Evolutionary conservation across 2,329 filamentous ascomycete species (phyloP).

Genomic region (Fusarium domesticum): DNA sequence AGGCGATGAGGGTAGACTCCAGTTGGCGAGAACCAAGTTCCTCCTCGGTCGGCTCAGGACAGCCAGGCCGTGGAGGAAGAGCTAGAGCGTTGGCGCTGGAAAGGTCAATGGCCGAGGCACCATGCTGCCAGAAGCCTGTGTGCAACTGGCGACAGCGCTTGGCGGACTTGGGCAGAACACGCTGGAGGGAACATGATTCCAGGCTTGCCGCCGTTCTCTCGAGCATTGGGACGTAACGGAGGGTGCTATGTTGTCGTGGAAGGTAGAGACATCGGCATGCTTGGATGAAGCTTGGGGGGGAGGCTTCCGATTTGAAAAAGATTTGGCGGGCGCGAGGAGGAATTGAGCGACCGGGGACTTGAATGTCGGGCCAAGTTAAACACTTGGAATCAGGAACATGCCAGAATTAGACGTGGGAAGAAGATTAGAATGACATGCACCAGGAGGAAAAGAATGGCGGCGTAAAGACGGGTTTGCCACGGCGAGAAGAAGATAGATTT

Average conservation of each 20-base stretch:
- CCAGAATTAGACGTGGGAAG: not conserved
- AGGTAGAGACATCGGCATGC: conserved; percentile 21
- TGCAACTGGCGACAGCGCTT: conserved; percentile 45
- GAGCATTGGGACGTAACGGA: conserved; percentile 44
- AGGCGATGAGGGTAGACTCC: conserved; percentile 39
- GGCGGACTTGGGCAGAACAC: conserved; percentile 44
- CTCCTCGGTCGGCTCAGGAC: conserved; percentile 19
- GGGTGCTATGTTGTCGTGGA: conserved; percentile 15
- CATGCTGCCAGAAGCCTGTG: conserved; percentile 54
- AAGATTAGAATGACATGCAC: not conserved
- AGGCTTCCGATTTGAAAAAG: too few relatives aligned
- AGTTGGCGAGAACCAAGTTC: conserved; percentile 24
- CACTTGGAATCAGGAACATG: not conserved
- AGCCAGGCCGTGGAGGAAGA: conserved; percentile 29
- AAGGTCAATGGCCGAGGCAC: conserved; percentile 49
- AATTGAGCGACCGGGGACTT: not conserved
- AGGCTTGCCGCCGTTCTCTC: conserved; percentile 56
- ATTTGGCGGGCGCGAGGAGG: not conserved
- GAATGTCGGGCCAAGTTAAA: not conserved
- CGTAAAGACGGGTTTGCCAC: not conserved
- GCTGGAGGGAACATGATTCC: conserved; percentile 55
- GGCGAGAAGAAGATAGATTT: not conserved
- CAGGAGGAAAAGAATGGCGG: not conserved
- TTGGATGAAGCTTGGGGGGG: conserved; percentile 10
- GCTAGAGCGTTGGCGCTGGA: conserved; percentile 42